These are phyloP conservation scores for Choanephora cucurbitarum DNA, from an alignment of 371 early-diverging fungal genomes.

Conservation along the genomic window DNA sequence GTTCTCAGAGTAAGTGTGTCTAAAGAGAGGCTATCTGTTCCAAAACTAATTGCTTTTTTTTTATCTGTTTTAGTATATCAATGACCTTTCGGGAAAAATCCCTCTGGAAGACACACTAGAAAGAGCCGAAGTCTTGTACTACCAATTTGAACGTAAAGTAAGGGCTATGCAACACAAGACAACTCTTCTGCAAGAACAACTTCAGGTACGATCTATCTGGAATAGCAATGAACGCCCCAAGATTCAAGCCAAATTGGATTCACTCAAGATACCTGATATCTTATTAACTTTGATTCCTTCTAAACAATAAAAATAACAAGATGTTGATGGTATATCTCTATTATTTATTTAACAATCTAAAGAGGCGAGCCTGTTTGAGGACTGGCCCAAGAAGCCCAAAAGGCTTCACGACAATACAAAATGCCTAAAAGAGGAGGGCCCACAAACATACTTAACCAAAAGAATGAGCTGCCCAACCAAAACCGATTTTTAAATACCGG, in stretches of 20 bases:
- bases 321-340: background rate
- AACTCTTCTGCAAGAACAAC: conserved; percentile 28
- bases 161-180: conserved; percentile 52
- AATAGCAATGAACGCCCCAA: conserved; percentile 31
- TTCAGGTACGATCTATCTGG: conserved; percentile 43
- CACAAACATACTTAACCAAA: conserved; percentile 85
- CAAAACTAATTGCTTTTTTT: conserved; percentile 7
- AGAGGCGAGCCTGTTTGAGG: background rate
- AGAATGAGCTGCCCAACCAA: conserved; percentile 76
- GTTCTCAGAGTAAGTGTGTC: conserved; percentile 68
- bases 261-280: conserved; percentile 24
- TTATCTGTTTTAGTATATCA: conserved; percentile 68
- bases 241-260: conserved; percentile 31
- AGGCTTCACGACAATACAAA: conserved; percentile 67
- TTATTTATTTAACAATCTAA: too few species aligned
- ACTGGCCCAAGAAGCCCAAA: conserved; percentile 24
- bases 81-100: conserved; percentile 81
- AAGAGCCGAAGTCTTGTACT: conserved; percentile 79
- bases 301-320: background rate
- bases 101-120: conserved; percentile 75
- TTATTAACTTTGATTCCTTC: conserved; percentile 1
- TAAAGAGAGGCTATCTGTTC: background rate
- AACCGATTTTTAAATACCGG: conserved; percentile 61
- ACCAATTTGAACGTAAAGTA: conserved; percentile 67
- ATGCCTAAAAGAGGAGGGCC: conserved; percentile 83